Conservation (phyloP, 1,139 yeast species). For the Yamadazyma sp. region DNA sequence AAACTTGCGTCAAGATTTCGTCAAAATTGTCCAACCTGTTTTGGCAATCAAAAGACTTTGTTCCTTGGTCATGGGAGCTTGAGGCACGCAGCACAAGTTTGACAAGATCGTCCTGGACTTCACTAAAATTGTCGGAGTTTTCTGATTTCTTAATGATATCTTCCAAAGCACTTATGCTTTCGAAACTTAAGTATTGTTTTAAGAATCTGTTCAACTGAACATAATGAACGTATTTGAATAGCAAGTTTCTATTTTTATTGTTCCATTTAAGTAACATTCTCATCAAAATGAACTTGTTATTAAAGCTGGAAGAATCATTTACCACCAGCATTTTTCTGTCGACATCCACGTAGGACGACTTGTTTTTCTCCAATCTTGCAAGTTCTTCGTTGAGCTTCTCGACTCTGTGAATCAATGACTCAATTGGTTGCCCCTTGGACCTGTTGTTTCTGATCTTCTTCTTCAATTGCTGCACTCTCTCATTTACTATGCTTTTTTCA, state of each 20-base stretch:
- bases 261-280: slow-evolving; percentile 49
- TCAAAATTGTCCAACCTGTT: slow-evolving; percentile 47
- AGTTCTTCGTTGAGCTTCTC: slow-evolving; percentile 26
- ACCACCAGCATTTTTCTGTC: slow-evolving; percentile 15
- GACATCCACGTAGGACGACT: slow-evolving; percentile 7
- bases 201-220: slow-evolving; percentile 31
- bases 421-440: slow-evolving; percentile 11
- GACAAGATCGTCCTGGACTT: background rate
- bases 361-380: slow-evolving; percentile 10
- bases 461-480: slow-evolving; percentile 30
- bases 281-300: slow-evolving; percentile 41
- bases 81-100: slow-evolving; percentile 1
- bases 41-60: slow-evolving; percentile 15
- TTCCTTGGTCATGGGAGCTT: background rate
- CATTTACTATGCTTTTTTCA: slow-evolving; percentile 25
- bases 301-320: slow-evolving; percentile 27
- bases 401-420: slow-evolving; percentile 21
- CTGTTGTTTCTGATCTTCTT: slow-evolving; percentile 19
- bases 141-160: slow-evolving; percentile 26
- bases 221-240: slow-evolving; percentile 41
- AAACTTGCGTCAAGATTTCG: slow-evolving; percentile 45
- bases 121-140: slow-evolving; percentile 3
- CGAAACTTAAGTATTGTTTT: slow-evolving; percentile 35
- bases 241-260: slow-evolving; percentile 32
- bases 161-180: slow-evolving; percentile 38